Evolutionary conservation across 2,329 filamentous ascomycete genomes (phyloP).

Genomic region (Penicillium oxalicum): DNA sequence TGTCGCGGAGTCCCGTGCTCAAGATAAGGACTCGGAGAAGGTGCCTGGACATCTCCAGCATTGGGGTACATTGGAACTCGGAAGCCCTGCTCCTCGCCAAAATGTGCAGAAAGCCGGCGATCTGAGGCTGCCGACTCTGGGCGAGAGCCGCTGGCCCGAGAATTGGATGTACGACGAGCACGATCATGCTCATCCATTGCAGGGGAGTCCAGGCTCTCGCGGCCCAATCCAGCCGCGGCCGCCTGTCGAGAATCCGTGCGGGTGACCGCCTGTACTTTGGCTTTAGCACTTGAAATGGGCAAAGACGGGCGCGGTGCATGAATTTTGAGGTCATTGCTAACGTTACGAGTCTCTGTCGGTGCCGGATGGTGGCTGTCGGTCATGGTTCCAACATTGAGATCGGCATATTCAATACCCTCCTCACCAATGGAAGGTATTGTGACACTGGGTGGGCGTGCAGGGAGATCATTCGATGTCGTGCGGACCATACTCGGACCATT

Average conservation of each 20-base stretch:
- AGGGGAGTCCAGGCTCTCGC: conserved; percentile 41
- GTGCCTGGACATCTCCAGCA: conserved; percentile 92
- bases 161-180: conserved; percentile 52
- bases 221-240: conserved; percentile 76
- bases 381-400: conserved; percentile 44
- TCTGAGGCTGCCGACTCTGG: conserved; percentile 43
- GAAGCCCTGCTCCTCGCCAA: conserved; percentile 77
- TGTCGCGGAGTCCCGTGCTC: conserved; percentile 42
- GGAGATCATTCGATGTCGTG: conserved; percentile 32
- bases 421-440: conserved; percentile 79
- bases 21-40: conserved; percentile 64
- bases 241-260: conserved; percentile 85
- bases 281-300: conserved; percentile 72
- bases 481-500: conserved; percentile 36
- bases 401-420: conserved; percentile 83
- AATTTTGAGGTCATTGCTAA: conserved; percentile 75
- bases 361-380: conserved; percentile 42
- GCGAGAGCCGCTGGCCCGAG: conserved; percentile 56
- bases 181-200: conserved; percentile 48
- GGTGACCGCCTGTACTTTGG: conserved; percentile 76
- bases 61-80: conserved; percentile 92
- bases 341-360: conserved; percentile 68
- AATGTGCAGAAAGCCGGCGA: conserved; percentile 52
- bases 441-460: conserved; percentile 65
- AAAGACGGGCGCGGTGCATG: conserved; percentile 85